These are phyloP conservation scores for Fusarium miscanthi DNA, from an alignment of 2,329 filamentous ascomycete genomes.

Conservation along the genomic window DNA sequence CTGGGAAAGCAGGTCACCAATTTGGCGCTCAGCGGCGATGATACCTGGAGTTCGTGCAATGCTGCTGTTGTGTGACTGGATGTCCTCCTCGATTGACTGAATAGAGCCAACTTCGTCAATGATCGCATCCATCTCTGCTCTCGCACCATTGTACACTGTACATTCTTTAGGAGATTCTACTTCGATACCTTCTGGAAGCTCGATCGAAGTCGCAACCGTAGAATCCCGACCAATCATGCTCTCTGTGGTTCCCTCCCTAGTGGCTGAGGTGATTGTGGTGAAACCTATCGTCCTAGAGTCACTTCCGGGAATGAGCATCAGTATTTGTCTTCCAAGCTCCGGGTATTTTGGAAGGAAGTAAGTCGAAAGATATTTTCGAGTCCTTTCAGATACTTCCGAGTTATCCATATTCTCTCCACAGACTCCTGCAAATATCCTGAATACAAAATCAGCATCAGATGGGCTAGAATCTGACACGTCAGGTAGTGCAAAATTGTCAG, in stretches of 20 bases:
- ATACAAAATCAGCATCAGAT: background rate
- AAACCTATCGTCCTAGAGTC: background rate
- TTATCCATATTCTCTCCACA: background rate
- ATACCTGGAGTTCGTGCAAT: background rate
- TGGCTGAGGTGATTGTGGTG: background rate
- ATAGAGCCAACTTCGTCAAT: background rate
- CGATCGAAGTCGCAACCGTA: background rate
- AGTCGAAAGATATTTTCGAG: background rate
- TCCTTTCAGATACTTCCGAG: background rate
- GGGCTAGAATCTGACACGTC: background rate
- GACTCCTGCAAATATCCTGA: background rate
- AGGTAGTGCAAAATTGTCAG: background rate
- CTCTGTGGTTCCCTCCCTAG: background rate
- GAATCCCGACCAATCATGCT: background rate
- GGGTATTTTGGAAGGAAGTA: background rate
- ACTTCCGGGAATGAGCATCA: background rate
- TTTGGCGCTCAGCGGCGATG: conserved; percentile 2
- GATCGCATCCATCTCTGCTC: background rate
- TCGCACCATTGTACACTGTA: background rate
- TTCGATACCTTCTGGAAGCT: background rate
- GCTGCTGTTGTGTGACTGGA: background rate
- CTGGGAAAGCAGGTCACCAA: background rate
- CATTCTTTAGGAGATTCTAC: background rate
- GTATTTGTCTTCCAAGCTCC: background rate
- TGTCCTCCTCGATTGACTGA: background rate